phyloP scores from a whole-genome alignment of 2,329 filamentous ascomycete genomes.

The Colletotrichum tropicicola region DNA sequence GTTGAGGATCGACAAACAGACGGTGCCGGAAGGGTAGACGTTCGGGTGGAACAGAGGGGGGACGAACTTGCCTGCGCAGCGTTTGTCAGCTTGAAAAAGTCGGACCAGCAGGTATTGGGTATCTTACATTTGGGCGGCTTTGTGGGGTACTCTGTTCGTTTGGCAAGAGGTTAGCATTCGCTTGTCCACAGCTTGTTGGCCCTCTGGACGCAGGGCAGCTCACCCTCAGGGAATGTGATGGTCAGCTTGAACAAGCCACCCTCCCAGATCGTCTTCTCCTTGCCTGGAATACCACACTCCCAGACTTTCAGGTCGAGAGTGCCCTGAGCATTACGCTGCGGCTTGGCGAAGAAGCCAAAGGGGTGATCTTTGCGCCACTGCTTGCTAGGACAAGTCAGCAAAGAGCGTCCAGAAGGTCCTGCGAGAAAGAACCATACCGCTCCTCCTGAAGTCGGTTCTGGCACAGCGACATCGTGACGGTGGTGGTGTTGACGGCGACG shows the following conservation, averaged over 20 bases:
- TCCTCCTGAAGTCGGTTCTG: constrained; percentile 89
- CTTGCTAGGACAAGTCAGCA: constrained; percentile 67
- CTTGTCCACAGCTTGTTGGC: not conserved
- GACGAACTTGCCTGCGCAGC: constrained; percentile 83
- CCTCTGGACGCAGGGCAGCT: constrained; percentile 40
- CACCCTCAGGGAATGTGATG: constrained; percentile 92
- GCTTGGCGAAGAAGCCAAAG: constrained; percentile 96
- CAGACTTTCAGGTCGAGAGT: constrained; percentile 92
- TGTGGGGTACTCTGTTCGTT: constrained; percentile 87
- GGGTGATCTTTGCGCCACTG: constrained; percentile 98
- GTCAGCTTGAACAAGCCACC: constrained; percentile 97
- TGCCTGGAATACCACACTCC: constrained; percentile 97
- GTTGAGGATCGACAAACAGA: constrained; percentile 96
- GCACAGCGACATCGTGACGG: constrained; percentile 79
- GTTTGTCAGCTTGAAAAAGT: constrained; percentile 11
- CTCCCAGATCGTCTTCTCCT: constrained; percentile 97
- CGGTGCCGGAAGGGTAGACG: constrained; percentile 97
- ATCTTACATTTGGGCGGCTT: constrained; percentile 96
- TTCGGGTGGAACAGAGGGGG: constrained; percentile 98
- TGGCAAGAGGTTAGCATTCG: not conserved
- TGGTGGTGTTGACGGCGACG: constrained; percentile 3
- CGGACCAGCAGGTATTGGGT: not conserved
- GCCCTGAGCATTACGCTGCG: constrained; percentile 77
- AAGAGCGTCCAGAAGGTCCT: not conserved
- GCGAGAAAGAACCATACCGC: constrained; percentile 64